Conservation (phyloP, 257 asterid genomes). For the Echites panduratus region DNA sequence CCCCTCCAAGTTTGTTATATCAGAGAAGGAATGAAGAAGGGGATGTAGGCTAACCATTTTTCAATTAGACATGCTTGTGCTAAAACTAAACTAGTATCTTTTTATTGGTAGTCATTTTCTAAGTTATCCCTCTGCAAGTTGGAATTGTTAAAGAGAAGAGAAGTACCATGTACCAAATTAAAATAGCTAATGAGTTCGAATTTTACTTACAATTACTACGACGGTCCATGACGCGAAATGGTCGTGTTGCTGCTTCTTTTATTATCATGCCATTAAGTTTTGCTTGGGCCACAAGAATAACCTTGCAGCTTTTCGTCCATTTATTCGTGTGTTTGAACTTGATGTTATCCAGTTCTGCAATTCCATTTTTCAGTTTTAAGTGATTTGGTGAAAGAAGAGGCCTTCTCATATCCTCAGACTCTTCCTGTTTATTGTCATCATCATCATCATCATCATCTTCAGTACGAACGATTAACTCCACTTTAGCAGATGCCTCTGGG, state of each 20-base stretch:
- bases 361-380: constrained; percentile 4
- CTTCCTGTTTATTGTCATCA: neutral
- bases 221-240: constrained; percentile 9
- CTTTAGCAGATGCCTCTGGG: constrained; percentile 27
- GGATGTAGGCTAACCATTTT: neutral
- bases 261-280: neutral
- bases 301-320: constrained; percentile 11
- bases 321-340: neutral
- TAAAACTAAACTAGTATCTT: neutral
- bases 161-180: neutral
- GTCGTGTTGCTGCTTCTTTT: constrained; percentile 9
- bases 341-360: constrained; percentile 1
- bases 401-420: neutral
- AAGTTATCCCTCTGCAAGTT: neutral
- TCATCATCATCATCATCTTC: constrained; percentile 2
- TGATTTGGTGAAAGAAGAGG: constrained; percentile 9
- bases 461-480: constrained; percentile 6
- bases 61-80: neutral
- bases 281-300: constrained; percentile 3
- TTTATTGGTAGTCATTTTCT: neutral
- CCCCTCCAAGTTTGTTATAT: neutral
- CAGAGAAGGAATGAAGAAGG: neutral
- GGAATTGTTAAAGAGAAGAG: neutral
- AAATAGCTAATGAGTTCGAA: neutral
- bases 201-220: constrained; percentile 18